Conservation (phyloP, 148 eudicot species). For the Spergularia bocconei region DNA sequence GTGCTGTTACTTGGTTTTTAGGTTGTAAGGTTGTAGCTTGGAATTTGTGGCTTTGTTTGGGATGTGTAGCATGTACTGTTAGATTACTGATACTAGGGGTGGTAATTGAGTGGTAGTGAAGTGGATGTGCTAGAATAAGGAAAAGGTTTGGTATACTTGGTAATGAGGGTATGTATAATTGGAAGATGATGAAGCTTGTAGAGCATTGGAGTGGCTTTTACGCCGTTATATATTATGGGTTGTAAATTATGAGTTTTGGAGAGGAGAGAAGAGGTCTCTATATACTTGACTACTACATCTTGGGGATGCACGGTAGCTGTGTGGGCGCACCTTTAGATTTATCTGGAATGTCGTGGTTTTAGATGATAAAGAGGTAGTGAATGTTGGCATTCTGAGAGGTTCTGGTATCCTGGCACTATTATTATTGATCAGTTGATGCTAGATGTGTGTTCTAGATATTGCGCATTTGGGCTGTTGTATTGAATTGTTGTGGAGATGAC, state of each 20-base stretch:
- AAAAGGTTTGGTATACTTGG: background rate
- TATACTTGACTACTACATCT: conserved; percentile 9
- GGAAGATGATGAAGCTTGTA: background rate
- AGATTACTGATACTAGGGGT: no score
- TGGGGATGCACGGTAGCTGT: background rate
- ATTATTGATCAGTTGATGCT: background rate
- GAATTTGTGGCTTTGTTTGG: background rate
- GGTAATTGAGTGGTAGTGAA: no score
- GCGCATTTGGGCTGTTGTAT: background rate
- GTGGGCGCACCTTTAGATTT: background rate
- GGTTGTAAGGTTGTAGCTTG: background rate
- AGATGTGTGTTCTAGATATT: background rate
- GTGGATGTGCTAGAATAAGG: no score
- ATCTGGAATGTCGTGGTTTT: background rate
- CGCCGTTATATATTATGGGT: background rate
- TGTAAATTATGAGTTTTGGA: background rate
- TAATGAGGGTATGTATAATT: background rate
- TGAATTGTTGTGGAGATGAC: background rate
- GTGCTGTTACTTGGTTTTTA: no score
- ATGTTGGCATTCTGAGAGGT: background rate
- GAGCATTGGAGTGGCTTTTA: background rate
- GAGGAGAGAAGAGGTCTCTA: background rate
- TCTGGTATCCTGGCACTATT: background rate
- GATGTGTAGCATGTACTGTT: background rate
- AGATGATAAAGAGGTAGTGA: background rate